Conservation (phyloP, 2,329 filamentous ascomycete genomes). For the Hypoxylon sp. region DNA sequence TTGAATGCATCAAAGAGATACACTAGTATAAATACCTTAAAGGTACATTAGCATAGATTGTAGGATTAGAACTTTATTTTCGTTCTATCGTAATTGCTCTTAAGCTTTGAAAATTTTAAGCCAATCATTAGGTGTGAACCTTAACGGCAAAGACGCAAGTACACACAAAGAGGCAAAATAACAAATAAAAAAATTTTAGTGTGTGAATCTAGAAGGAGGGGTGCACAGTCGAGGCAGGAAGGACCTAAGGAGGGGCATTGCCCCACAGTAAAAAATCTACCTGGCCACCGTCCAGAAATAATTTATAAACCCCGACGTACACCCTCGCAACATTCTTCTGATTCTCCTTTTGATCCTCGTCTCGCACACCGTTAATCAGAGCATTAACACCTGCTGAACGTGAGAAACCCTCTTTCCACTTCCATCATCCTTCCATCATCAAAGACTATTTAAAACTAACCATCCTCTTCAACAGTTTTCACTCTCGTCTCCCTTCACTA, state of each 20-base stretch:
- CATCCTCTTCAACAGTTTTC: constrained; percentile 29
- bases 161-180: constrained; percentile 33
- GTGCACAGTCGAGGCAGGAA: constrained; percentile 36
- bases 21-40: no score
- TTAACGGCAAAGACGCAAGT: constrained; percentile 18
- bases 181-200: constrained; percentile 36
- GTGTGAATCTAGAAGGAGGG: constrained; percentile 46
- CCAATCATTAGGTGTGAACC: constrained; percentile 29
- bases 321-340: constrained; percentile 46
- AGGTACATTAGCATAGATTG: no score
- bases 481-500: constrained; percentile 37
- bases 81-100: no score
- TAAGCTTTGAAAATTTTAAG: constrained; percentile 29
- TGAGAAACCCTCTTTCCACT: constrained; percentile 29
- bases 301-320: constrained; percentile 45
- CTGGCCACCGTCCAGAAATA: constrained; percentile 40
- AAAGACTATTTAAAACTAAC: constrained; percentile 19
- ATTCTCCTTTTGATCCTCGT: constrained; percentile 55
- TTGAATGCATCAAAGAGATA: no score
- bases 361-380: constrained; percentile 60
- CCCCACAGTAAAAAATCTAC: constrained; percentile 42
- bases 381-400: constrained; percentile 55
- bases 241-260: constrained; percentile 44
- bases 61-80: no score
- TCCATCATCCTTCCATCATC: constrained; percentile 12